Percentiles rank a stretch among this genome's conserved stretches.
These are phyloP conservation scores for Ceratobasidium sp. DNA, from an alignment of 1,284 basidiomycete genomes.

Conservation along the genomic window DNA sequence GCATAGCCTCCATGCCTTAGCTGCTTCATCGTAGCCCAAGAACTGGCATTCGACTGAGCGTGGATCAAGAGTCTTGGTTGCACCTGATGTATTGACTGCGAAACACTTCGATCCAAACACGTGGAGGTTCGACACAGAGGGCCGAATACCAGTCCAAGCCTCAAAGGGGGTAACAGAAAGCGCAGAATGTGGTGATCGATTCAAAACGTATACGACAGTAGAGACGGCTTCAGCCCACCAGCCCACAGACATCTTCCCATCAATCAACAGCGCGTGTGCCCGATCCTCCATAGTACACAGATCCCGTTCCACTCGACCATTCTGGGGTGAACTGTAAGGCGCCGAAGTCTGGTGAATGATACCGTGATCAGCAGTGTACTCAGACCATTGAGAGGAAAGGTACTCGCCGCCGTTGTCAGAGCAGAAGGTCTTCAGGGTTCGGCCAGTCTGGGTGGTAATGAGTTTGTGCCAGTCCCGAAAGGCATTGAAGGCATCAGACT, in stretches of 20 bases:
- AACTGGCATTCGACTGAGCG: slow-evolving; percentile 12
- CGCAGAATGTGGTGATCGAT: slow-evolving; percentile 23
- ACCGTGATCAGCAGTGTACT: slow-evolving; percentile 10
- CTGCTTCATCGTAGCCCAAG: slow-evolving; percentile 17
- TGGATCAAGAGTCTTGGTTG: neutral
- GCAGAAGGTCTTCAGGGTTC: slow-evolving; percentile 37
- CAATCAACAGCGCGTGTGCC: slow-evolving; percentile 4
- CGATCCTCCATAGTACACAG: slow-evolving; percentile 26
- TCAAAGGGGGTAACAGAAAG: neutral
- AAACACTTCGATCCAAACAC: slow-evolving; percentile 33
- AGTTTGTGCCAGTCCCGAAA: slow-evolving; percentile 23
- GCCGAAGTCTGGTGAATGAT: slow-evolving; percentile 24
- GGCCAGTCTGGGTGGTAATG: slow-evolving; percentile 12
- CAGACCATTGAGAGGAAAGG: neutral
- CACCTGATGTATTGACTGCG: neutral
- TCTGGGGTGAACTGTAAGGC: slow-evolving; percentile 30
- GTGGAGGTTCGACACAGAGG: slow-evolving; percentile 20
- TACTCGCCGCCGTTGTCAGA: slow-evolving; percentile 47
- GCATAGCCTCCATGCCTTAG: slow-evolving; percentile 27
- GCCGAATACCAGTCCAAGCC: slow-evolving; percentile 1
- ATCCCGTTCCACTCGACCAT: slow-evolving; percentile 28
- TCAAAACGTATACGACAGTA: slow-evolving; percentile 14
- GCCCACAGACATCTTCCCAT: slow-evolving; percentile 14
- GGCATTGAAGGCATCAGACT: slow-evolving; percentile 40
- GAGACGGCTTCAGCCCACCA: slow-evolving; percentile 30